A percentile compares a stretch with the other conserved stretches of the same genome.
Conservation (phyloP, 73 alveolate species). For the Paramecium primaurelia region DNA sequence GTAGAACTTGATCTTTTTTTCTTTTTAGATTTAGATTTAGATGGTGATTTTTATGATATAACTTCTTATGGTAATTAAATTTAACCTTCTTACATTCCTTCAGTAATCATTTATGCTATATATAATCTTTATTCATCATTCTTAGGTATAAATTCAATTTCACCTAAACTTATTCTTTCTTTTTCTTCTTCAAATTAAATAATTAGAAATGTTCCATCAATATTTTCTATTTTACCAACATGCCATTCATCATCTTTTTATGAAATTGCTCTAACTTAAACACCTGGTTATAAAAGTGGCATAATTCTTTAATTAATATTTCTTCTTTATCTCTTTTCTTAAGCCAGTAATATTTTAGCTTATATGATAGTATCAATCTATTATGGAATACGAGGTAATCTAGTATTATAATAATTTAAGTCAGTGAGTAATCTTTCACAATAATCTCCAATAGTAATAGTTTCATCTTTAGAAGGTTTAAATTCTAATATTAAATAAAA, state of each 20-base stretch:
- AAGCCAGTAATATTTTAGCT: slow-evolving; percentile 22
- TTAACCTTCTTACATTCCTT: slow-evolving; percentile 25
- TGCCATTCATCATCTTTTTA: slow-evolving; percentile 58
- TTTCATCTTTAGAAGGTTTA: slow-evolving; percentile 62
- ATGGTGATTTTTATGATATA: neutral
- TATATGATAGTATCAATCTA: slow-evolving; percentile 40
- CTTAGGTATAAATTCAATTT: slow-evolving; percentile 40
- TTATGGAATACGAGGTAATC: slow-evolving; percentile 84
- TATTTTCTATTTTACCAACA: slow-evolving; percentile 24
- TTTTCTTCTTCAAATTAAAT: slow-evolving; percentile 46
- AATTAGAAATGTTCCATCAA: slow-evolving; percentile 40
- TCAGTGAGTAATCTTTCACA: slow-evolving; percentile 77
- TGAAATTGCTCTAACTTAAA: slow-evolving; percentile 38
- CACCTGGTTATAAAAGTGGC: neutral
- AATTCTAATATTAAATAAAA: neutral
- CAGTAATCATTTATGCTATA: slow-evolving; percentile 11
- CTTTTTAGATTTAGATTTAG: slow-evolving; percentile 25
- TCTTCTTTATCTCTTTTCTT: slow-evolving; percentile 53
- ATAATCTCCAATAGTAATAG: slow-evolving; percentile 75
- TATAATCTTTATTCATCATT: neutral
- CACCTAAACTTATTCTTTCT: slow-evolving; percentile 47
- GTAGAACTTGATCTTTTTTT: slow-evolving; percentile 22
- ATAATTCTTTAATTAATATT: neutral
- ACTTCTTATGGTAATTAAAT: neutral
- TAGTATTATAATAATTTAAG: slow-evolving; percentile 70